Conservation (phyloP, 1,284 basidiomycete species). For the Marasmius tenuissimus region DNA sequence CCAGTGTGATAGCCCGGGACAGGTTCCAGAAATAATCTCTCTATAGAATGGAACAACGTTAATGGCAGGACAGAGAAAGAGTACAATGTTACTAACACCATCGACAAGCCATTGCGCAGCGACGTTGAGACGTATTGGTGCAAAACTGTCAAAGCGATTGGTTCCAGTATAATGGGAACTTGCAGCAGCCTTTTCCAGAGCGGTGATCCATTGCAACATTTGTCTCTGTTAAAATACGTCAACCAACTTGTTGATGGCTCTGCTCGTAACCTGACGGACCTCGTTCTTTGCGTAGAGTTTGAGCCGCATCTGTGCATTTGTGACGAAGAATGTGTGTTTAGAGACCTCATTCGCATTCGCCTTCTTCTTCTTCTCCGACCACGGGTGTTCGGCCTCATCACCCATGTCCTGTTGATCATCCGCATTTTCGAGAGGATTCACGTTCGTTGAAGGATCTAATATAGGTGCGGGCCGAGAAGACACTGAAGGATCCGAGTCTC, state of each 20-base stretch:
- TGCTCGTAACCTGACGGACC: conserved; percentile 34
- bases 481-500: conserved; percentile 36
- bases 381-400: conserved; percentile 21
- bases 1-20: conserved; percentile 90
- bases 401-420: conserved; percentile 26
- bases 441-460: conserved; percentile 75
- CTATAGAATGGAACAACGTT: conserved; percentile 34
- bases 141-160: conserved; percentile 93
- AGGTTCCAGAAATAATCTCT: conserved; percentile 98
- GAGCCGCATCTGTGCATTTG: conserved; percentile 88
- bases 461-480: conserved; percentile 48
- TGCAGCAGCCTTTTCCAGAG: conserved; percentile 81
- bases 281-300: conserved; percentile 91
- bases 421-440: conserved; percentile 45
- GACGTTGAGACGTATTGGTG: conserved; percentile 91
- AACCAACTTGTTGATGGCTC: background rate
- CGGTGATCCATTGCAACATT: conserved; percentile 97
- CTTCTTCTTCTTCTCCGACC: conserved; percentile 41
- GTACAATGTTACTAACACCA: conserved; percentile 58
- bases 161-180: conserved; percentile 79
- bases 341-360: conserved; percentile 59
- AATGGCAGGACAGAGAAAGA: background rate
- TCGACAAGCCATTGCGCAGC: conserved; percentile 99
- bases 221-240: conserved; percentile 59
- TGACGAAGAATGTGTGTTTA: conserved; percentile 93